A percentile compares a stretch with the other conserved stretches of the same genome.
Evolutionary conservation across 306 rosid species (phyloP).

Genomic region (Lupinus albus): DNA sequence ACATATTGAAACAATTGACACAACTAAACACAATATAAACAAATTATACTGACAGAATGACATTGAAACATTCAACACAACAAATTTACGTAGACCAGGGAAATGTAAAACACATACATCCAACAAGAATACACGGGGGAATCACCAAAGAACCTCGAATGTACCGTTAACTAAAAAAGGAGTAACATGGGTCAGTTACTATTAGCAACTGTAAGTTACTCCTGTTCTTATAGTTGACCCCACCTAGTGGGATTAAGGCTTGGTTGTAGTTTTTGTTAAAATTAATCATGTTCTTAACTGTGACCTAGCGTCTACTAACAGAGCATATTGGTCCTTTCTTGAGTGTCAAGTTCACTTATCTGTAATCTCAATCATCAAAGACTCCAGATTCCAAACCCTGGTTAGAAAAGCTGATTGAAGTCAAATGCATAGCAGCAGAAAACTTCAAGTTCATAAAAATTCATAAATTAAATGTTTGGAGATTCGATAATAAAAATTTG

Average conservation of each 20-base stretch:
- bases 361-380: background rate
- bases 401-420: background rate
- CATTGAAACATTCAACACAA: constrained; percentile 6
- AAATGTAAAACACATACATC: background rate
- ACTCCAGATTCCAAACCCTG: background rate
- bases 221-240: too few species aligned
- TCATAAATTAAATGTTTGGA: background rate
- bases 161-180: too few species aligned
- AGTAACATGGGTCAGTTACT: too few species aligned
- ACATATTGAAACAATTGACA: too few species aligned
- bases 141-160: too few species aligned
- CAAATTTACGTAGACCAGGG: background rate
- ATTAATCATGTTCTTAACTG: too few species aligned
- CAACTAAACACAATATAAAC: too few species aligned
- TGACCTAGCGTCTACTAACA: too few species aligned
- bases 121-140: constrained; percentile 1
- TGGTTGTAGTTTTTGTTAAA: too few species aligned
- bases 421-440: background rate
- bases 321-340: background rate
- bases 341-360: background rate
- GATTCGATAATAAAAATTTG: background rate
- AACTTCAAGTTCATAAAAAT: background rate
- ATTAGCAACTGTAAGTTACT: too few species aligned
- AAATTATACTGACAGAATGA: background rate
- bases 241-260: too few species aligned